Conservation (phyloP, 768 basidiomycete genomes). For the Sporobolomyces pararoseus region DNA sequence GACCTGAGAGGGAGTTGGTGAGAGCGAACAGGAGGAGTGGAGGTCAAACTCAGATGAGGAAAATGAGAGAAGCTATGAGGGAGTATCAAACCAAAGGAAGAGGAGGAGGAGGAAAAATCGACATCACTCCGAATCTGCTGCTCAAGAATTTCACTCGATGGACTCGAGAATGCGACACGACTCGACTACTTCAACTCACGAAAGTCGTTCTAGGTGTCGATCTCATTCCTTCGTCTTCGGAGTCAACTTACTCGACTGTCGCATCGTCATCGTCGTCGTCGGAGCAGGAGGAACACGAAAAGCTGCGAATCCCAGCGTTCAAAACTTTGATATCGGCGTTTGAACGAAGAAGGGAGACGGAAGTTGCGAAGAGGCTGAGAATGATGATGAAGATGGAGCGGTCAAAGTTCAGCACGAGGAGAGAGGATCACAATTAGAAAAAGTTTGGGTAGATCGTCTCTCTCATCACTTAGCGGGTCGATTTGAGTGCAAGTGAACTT, state of each 20-base stretch:
- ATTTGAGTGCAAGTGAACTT: too few species aligned
- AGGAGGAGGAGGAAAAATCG: neutral
- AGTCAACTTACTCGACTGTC: too few species aligned
- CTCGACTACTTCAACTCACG: neutral
- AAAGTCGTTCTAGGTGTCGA: slow-evolving; percentile 19
- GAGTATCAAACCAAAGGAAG: neutral
- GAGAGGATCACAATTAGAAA: too few species aligned
- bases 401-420: too few species aligned
- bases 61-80: neutral
- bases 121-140: slow-evolving; percentile 5
- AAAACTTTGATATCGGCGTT: neutral
- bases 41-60: slow-evolving; percentile 1
- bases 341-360: neutral
- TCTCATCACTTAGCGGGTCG: too few species aligned
- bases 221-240: too few species aligned
- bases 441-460: too few species aligned
- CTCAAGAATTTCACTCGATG: slow-evolving; percentile 8
- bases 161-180: neutral
- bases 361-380: neutral
- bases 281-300: neutral
- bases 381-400: too few species aligned
- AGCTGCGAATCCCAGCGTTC: neutral
- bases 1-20: neutral
- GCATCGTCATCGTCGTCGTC: neutral
- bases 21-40: neutral